Conservation (phyloP, 192 early-diverging fungal species). For the Backusella mclennaniae region DNA sequence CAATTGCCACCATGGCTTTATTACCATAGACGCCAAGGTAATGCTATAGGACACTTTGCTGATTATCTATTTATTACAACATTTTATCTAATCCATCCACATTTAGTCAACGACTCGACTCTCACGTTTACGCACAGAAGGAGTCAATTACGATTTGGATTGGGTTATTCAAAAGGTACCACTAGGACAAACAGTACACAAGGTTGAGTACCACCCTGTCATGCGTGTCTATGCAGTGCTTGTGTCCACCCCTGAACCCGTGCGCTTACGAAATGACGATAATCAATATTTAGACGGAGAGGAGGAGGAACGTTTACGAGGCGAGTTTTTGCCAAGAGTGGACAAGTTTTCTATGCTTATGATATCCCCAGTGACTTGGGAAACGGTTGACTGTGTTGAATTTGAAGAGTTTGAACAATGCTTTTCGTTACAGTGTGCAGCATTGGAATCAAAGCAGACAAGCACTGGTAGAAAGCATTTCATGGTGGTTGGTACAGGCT, state of each 20-base stretch:
- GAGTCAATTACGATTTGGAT: constrained; percentile 66
- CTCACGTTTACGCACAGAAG: constrained; percentile 60
- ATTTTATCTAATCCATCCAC: neutral
- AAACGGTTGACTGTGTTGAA: constrained; percentile 77
- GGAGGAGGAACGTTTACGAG: constrained; percentile 19
- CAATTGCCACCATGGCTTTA: constrained; percentile 75
- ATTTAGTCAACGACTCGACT: constrained; percentile 62
- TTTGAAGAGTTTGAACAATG: constrained; percentile 87
- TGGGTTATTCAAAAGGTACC: constrained; percentile 76
- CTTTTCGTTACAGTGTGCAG: constrained; percentile 70
- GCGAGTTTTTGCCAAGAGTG: constrained; percentile 58
- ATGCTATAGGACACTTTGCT: too few species aligned
- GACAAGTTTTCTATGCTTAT: constrained; percentile 76
- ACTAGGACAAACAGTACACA: constrained; percentile 65
- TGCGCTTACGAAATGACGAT: constrained; percentile 73
- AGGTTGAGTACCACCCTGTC: constrained; percentile 79
- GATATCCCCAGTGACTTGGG: constrained; percentile 93
- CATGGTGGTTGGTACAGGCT: constrained; percentile 85
- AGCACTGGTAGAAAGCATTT: constrained; percentile 82
- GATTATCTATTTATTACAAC: too few species aligned
- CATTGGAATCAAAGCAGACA: constrained; percentile 83
- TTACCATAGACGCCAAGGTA: constrained; percentile 70
- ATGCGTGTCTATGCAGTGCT: constrained; percentile 82
- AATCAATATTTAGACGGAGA: constrained; percentile 43
- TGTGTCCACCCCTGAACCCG: constrained; percentile 62